Percentiles rank a stretch among this genome's conserved stretches.
These are phyloP conservation scores for Fomitopsis schrenkii DNA, from an alignment of 1,284 basidiomycete species.

Conservation along the genomic window DNA sequence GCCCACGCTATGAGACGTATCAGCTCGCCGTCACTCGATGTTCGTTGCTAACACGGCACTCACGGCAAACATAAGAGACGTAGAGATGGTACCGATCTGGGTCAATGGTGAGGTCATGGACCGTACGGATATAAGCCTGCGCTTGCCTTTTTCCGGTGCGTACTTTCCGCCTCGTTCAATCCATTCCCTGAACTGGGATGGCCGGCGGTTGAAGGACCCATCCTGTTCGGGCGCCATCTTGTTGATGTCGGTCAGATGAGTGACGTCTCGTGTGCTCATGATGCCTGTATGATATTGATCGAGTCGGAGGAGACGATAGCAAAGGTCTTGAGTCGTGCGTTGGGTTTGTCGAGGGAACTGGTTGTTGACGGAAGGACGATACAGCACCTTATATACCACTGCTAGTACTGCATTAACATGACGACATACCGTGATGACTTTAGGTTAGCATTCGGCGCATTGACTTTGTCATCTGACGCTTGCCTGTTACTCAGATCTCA, in stretches of 20 bases:
- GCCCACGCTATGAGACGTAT: slow-evolving; percentile 72
- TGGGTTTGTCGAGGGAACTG: background rate
- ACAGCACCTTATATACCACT: background rate
- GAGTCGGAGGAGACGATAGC: too few species aligned
- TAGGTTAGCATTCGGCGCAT: background rate
- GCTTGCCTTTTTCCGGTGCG: slow-evolving; percentile 69
- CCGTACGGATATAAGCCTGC: too few species aligned
- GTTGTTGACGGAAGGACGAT: background rate
- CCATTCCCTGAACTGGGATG: slow-evolving; percentile 66
- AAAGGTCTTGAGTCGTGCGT: background rate
- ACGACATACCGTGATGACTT: background rate
- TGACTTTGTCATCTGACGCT: too few species aligned
- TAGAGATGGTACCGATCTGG: slow-evolving; percentile 1
- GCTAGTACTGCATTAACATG: background rate
- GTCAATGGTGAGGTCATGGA: background rate
- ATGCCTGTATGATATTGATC: background rate
- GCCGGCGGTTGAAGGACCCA: slow-evolving; percentile 78
- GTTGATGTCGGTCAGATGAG: slow-evolving; percentile 46
- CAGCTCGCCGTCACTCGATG: too few species aligned
- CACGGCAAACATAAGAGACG: slow-evolving; percentile 1
- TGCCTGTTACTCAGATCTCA: too few species aligned
- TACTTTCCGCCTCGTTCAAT: slow-evolving; percentile 74
- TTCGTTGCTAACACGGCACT: background rate
- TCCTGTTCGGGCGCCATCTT: slow-evolving; percentile 52
- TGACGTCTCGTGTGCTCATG: slow-evolving; percentile 14